Evolutionary conservation across 768 basidiomycete genomes (phyloP).

Genomic region (Asterophora lycoperdoides): DNA sequence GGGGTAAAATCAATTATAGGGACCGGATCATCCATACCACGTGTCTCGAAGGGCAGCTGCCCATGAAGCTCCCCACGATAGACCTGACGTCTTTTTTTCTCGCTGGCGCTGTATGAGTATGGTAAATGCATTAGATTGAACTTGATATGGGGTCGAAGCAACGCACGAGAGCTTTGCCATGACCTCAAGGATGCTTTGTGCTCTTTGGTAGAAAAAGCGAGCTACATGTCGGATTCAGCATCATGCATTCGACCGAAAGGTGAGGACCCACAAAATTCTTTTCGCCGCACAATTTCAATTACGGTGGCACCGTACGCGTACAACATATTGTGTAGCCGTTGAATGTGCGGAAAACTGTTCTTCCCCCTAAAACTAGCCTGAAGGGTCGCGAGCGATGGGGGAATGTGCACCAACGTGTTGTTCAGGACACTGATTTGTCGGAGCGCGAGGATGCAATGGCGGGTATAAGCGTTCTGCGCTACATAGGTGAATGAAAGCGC

Average conservation of each 20-base stretch:
- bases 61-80: slow-evolving; percentile 82
- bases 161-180: slow-evolving; percentile 85
- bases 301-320: slow-evolving; percentile 92
- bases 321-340: slow-evolving; percentile 82
- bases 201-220: slow-evolving; percentile 76
- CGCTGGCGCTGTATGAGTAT: slow-evolving; percentile 48
- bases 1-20: slow-evolving; percentile 80
- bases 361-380: slow-evolving; percentile 71
- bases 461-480: slow-evolving; percentile 67
- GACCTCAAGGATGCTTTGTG: slow-evolving; percentile 76
- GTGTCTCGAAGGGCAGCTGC: slow-evolving; percentile 81
- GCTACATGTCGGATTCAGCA: slow-evolving; percentile 34
- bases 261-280: slow-evolving; percentile 70
- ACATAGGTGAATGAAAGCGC: slow-evolving; percentile 20
- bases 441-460: slow-evolving; percentile 59
- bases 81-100: slow-evolving; percentile 79
- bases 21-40: slow-evolving; percentile 76
- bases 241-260: not conserved
- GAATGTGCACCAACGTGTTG: slow-evolving; percentile 73
- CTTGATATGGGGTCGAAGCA: slow-evolving; percentile 2
- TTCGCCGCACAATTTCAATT: slow-evolving; percentile 85
- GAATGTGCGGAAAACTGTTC: slow-evolving; percentile 87
- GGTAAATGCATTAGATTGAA: slow-evolving; percentile 1
- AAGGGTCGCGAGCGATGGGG: slow-evolving; percentile 55
- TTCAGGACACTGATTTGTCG: slow-evolving; percentile 79